Evolutionary conservation across 1,284 basidiomycete species (phyloP), one percentile per base, ranked within the genome.

Genomic region (Melampsora abietis-canadensis): DNA sequence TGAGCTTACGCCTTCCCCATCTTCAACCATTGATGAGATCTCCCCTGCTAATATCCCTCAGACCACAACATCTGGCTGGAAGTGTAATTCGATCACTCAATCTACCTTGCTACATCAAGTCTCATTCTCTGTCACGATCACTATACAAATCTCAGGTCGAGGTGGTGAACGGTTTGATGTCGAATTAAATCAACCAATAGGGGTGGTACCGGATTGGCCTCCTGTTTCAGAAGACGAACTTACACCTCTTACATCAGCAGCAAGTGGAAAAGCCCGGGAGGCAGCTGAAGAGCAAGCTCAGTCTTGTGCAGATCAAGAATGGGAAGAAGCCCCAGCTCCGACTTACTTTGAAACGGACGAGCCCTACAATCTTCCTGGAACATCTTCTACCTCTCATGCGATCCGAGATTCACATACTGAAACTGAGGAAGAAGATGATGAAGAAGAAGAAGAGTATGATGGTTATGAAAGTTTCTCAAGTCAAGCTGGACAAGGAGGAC

Each of bases 381-480:
- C 60, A 19, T 21, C 69, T 3, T 63, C 69, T 27, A 72, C 61
- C 14, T 51, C 47, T 63, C 47, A 63, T 21, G 19, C n/a, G 2
- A 24, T 21, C 15, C 17, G 47, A 24, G 68, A 70, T 19, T 57
- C 48, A 7, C 46, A 57, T 44, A 40, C 21, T 15, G 31, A 27
- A 44, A 46, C 54, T 6, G 63, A 47, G 37, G 46, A 67, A 14
- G 46, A 67, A 6, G 65, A 54, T 15, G 59, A 62, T 30, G 68
- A 62, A 14, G 69, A 72, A 27, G 69, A 72, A 63, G 69, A 72
- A 51, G 69, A 72, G 48, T 72, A 72, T 54, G 69, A 72, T 48
- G 69, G 69, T 0, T 72, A 72, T 51, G 69, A 72, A 63, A 51
- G 44, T 7, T 72, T 64, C 27, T 72, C 69, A 21, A 44, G 34